Evolutionary conservation across 2,329 filamentous ascomycete species (phyloP).

Genomic region (Sporothrix pallida): DNA sequence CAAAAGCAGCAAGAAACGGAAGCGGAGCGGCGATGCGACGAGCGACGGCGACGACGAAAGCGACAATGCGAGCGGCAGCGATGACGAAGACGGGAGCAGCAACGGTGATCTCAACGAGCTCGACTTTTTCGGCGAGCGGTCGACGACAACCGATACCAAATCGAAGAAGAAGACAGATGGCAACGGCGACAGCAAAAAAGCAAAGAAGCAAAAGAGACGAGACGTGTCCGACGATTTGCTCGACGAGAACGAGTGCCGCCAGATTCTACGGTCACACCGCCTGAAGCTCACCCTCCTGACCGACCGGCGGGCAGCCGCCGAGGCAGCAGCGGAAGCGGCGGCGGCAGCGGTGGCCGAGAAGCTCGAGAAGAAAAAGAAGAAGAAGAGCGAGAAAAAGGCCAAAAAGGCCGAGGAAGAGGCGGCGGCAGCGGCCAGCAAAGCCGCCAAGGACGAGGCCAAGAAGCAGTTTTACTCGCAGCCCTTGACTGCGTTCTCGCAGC

Average conservation of each 20-base stretch:
- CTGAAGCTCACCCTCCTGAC: conserved; percentile 83
- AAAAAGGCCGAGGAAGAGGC: conserved; percentile 52
- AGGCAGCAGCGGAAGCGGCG: conserved; percentile 26
- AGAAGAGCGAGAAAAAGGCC: conserved; percentile 53
- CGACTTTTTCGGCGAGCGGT: conserved; percentile 65
- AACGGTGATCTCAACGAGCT: conserved; percentile 53
- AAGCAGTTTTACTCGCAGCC: conserved; percentile 78
- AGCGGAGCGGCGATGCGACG: conserved; percentile 41
- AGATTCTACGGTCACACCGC: conserved; percentile 77
- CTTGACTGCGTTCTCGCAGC: conserved; percentile 74
- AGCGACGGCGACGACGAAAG: conserved; percentile 38
- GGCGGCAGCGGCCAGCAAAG: conserved; percentile 51
- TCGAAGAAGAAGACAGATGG: conserved; percentile 37
- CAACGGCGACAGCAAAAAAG: conserved; percentile 46
- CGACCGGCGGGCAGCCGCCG: conserved; percentile 52
- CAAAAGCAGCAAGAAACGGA: conserved; percentile 63
- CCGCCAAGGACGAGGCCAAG: conserved; percentile 57
- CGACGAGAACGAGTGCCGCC: conserved; percentile 73
- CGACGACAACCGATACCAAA: conserved; percentile 30
- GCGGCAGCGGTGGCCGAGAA: conserved; percentile 17
- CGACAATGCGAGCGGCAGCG: conserved; percentile 3
- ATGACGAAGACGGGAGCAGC: conserved; percentile 45
- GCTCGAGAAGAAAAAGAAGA: conserved; percentile 46
- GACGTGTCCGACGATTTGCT: conserved; percentile 49
- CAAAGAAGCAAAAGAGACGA: conserved; percentile 41